phyloP scores from a whole-genome alignment of 2,329 filamentous ascomycete species.

The Arthrobotrys musiformis region DNA sequence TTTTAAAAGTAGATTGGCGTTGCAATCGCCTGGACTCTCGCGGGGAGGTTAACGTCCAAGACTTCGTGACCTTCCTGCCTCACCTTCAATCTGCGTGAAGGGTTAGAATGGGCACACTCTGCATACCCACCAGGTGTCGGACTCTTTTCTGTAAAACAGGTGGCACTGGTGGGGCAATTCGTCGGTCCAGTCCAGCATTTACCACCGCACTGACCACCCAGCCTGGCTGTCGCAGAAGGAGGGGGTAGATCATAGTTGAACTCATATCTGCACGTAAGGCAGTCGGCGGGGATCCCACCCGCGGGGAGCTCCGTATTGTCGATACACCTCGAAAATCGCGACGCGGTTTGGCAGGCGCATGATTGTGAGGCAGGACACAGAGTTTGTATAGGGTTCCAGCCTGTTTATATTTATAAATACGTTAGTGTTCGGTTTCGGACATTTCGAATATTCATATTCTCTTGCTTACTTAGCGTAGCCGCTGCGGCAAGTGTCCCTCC shows the following conservation, averaged over 20 bases:
- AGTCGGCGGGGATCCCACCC: neutral
- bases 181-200: slow-evolving; percentile 27
- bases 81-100: neutral
- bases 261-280: slow-evolving; percentile 4
- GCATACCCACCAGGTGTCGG: slow-evolving; percentile 20
- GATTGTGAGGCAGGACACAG: neutral
- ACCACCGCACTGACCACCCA: slow-evolving; percentile 26
- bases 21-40: slow-evolving; percentile 9
- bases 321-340: slow-evolving; percentile 6
- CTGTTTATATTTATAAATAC: neutral
- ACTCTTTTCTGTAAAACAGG: slow-evolving; percentile 12
- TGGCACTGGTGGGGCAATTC: slow-evolving; percentile 21
- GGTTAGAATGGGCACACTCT: neutral
- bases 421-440: neutral
- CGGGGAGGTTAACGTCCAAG: neutral
- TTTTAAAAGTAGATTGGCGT: slow-evolving; percentile 15
- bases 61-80: neutral
- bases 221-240: neutral
- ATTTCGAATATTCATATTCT: neutral
- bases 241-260: slow-evolving; percentile 9
- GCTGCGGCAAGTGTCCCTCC: slow-evolving; percentile 8
- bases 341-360: slow-evolving; percentile 15
- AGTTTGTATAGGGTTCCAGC: slow-evolving; percentile 21
- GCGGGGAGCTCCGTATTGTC: neutral
- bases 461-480: slow-evolving; percentile 22